Conservation (phyloP, 1,139 yeast genomes). For the Pichia sp. region DNA sequence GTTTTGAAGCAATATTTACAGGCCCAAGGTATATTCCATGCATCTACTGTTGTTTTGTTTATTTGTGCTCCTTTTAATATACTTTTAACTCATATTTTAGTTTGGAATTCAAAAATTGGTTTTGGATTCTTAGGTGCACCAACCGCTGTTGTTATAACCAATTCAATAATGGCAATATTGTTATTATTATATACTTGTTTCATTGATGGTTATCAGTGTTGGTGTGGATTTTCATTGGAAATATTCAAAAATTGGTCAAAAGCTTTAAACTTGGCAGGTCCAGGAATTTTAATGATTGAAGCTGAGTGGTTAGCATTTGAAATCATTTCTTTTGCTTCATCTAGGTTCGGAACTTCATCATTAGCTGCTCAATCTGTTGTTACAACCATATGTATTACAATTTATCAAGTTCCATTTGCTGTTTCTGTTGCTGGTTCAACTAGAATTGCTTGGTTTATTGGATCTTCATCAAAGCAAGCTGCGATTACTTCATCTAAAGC, state of each 20-base stretch:
- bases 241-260: slow-evolving; percentile 46
- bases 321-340: slow-evolving; percentile 53
- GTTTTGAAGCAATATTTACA: slow-evolving; percentile 67
- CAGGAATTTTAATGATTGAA: slow-evolving; percentile 60
- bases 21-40: slow-evolving; percentile 75
- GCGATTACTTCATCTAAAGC: slow-evolving; percentile 40
- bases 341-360: slow-evolving; percentile 57
- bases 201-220: slow-evolving; percentile 51
- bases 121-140: slow-evolving; percentile 76
- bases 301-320: slow-evolving; percentile 70
- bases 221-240: slow-evolving; percentile 42
- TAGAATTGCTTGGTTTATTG: slow-evolving; percentile 70
- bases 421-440: slow-evolving; percentile 70
- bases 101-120: slow-evolving; percentile 53
- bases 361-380: slow-evolving; percentile 72
- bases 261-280: slow-evolving; percentile 48
- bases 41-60: slow-evolving; percentile 61
- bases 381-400: slow-evolving; percentile 59
- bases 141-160: slow-evolving; percentile 60
- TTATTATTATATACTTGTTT: slow-evolving; percentile 41
- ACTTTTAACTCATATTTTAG: slow-evolving; percentile 53
- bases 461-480: slow-evolving; percentile 54
- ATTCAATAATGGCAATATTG: slow-evolving; percentile 57
- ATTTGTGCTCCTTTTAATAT: slow-evolving; percentile 71
- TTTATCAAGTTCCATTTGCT: slow-evolving; percentile 72